Evolutionary conservation across 371 early-diverging fungal genomes (phyloP).

Genomic region (Rhizopus microsporus): DNA sequence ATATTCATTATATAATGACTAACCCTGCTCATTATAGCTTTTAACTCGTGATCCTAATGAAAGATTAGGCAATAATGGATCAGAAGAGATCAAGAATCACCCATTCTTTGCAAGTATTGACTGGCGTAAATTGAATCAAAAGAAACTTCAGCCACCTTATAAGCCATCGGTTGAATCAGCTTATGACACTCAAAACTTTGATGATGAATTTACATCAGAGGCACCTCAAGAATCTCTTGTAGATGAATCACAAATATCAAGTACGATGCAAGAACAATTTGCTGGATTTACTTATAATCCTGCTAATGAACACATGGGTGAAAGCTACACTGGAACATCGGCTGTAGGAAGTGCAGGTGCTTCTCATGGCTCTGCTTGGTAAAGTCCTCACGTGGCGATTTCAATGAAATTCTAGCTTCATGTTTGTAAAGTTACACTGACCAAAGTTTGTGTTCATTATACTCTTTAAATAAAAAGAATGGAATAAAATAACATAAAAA

Average conservation of each 20-base stretch:
- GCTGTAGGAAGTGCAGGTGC: conserved; percentile 23
- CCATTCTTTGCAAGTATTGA: conserved; percentile 93
- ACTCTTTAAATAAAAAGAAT: no score
- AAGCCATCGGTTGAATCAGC: conserved; percentile 85
- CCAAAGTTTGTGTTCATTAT: no score
- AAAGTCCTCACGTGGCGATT: conserved; percentile 29
- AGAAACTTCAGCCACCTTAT: conserved; percentile 92
- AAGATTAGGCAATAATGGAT: conserved; percentile 85
- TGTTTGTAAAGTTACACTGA: no score
- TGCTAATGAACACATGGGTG: conserved; percentile 45
- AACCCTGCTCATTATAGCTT: conserved; percentile 36
- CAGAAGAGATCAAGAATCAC: conserved; percentile 91
- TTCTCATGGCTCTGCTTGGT: conserved; percentile 26
- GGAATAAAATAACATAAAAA: no score
- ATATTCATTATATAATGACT: neutral
- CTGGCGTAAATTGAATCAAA: conserved; percentile 83
- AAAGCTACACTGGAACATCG: conserved; percentile 32
- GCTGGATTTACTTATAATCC: conserved; percentile 78
- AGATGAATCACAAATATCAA: conserved; percentile 81
- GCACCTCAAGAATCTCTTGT: conserved; percentile 84
- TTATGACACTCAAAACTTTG: conserved; percentile 83
- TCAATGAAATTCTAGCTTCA: no score
- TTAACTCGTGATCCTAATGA: conserved; percentile 84
- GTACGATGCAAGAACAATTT: conserved; percentile 93
- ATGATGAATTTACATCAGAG: conserved; percentile 83